Base-by-base conservation (phyloP, 148 eudicot species). In the Fagopyrum esculentum region DNA sequence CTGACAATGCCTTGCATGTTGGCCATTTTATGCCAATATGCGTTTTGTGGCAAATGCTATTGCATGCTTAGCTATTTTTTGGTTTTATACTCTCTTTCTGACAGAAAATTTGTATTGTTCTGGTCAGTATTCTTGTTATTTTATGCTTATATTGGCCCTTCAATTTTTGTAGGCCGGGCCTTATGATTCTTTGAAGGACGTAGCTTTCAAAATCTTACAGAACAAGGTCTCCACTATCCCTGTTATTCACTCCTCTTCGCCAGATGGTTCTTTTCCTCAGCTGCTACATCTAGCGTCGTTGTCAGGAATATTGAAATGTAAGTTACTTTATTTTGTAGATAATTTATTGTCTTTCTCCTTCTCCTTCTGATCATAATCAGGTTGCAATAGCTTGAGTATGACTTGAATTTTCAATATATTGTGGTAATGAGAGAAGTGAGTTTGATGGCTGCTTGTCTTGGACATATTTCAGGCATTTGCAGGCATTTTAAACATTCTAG, bases 401-500 rank as follows among this genome's bases (percentile, higher is more conserved):
- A 63, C 29, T 43, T 63, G 69, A 63, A 63, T 44, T 30, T 30
- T 29, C 12, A 16, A 66, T 61, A 22, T 3, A 51, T 55, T 17
- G 59, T 17, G 59, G 22, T 59, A 35, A 22, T 35, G 26, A 59
- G 69, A 63, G 15, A 30, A 30, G 5, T 61, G 2, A 29, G 7
- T 61, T 26, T 61, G 51, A 45, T 70, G 50, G 7, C 30, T 70
- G 26, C 1, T 70, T 45, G 22, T 44, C n/a, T 70, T 70, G 73
- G 73, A 70, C 73, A 70, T 70, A 44, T 80, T 87, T 55, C 89
- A 93, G 98, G 98, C 81, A 87, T 93, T 77, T 91, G 96, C 84
- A 86, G 98, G 74, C 88, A 91, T 81, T 93, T 93, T 74, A 89
- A 83, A 77, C 90, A 93, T 81, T 87, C 94, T 22, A 85, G 91